Base-by-base conservation (phyloP, 1,284 basidiomycete genomes). In the Rhodotorula sp. region DNA sequence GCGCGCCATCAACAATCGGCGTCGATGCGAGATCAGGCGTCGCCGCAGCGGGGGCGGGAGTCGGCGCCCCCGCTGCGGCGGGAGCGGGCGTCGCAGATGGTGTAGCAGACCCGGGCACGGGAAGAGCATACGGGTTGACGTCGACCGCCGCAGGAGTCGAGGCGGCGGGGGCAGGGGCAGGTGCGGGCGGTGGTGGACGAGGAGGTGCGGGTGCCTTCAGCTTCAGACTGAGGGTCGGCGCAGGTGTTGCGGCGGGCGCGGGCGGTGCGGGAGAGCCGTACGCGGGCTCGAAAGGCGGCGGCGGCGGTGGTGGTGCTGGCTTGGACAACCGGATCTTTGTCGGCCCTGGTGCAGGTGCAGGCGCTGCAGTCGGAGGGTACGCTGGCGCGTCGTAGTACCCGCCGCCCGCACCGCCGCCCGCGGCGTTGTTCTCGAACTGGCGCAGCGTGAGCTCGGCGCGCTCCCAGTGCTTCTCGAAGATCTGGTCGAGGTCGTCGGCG, bases 381-480 rank as follows among this genome's bases (percentile, higher is more conserved):
- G 53, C 5, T 1, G 25, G 53, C 5, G 53, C 27, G 13, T 19
- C 27, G 4, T 42, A 56, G 19, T 27, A 5, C 25, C 23, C 48
- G 23, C 23, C 48, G 48, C 48, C 1, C 48, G 54, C 53, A 34
- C 34, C 34, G 34, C 34, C 34, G 46, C 50, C 34, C 34, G 34
- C 34, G 34, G 34, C 58, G 52, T 57, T 45, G 34, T 34, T 34
- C 52, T 77, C 73, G 68, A 83, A 84, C 64, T 76, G 79, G 64
- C 85, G 89, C 13, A 92, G 82, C 1, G 91, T 91, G 81, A 90
- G 90, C 81, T 88, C 88, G 80, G 90, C 90, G 61, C 89, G 87
- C 19, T 85, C 83, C 91, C 91, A 81, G 66, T 78, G 84, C 81
- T 90, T 91, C 72, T 94, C 90, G 78, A 98, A 97, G 77, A 90